A percentile compares a stretch with the other conserved stretches of the same genome.
phyloP scores from a whole-genome alignment of 495 filamentous ascomycete genomes.

The Neurospora sp. region DNA sequence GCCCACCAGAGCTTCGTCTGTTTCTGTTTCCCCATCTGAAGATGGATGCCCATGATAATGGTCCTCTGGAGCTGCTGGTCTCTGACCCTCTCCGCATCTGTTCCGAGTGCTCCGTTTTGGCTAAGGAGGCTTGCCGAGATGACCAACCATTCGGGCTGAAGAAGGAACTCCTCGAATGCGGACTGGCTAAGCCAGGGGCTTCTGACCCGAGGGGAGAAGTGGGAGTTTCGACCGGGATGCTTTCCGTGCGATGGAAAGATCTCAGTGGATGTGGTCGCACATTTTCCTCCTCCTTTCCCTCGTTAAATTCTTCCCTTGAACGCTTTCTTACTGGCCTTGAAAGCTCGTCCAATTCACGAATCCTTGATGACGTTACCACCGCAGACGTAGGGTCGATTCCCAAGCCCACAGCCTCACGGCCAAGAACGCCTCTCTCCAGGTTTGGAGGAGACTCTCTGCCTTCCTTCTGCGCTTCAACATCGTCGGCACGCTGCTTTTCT shows the following conservation, averaged over 20 bases:
- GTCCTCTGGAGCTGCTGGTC: constrained; percentile 29
- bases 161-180: constrained; percentile 20
- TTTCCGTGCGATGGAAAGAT: constrained; percentile 29
- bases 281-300: constrained; percentile 4
- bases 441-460: constrained; percentile 43
- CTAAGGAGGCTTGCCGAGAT: constrained; percentile 25
- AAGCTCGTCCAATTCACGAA: constrained; percentile 19
- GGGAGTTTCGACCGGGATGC: constrained; percentile 12
- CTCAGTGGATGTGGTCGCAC: constrained; percentile 12
- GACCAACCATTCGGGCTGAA: constrained; percentile 17
- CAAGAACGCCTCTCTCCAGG: constrained; percentile 43
- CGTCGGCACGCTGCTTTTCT: constrained; percentile 51
- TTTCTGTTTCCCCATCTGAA: constrained; percentile 60
- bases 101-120: constrained; percentile 27
- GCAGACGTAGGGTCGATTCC: constrained; percentile 35
- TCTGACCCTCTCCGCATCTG: constrained; percentile 28
- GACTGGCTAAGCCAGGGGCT: constrained; percentile 9
- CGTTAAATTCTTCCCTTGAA: constrained; percentile 4
- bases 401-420: constrained; percentile 38
- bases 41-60: constrained; percentile 53
- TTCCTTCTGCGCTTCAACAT: constrained; percentile 26
- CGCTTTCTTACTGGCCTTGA: constrained; percentile 13
- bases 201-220: constrained; percentile 1
- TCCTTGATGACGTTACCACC: constrained; percentile 36
- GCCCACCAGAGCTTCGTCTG: constrained; percentile 48